Base-by-base conservation (phyloP, 768 basidiomycete species). In the Amanita rubescens region DNA sequence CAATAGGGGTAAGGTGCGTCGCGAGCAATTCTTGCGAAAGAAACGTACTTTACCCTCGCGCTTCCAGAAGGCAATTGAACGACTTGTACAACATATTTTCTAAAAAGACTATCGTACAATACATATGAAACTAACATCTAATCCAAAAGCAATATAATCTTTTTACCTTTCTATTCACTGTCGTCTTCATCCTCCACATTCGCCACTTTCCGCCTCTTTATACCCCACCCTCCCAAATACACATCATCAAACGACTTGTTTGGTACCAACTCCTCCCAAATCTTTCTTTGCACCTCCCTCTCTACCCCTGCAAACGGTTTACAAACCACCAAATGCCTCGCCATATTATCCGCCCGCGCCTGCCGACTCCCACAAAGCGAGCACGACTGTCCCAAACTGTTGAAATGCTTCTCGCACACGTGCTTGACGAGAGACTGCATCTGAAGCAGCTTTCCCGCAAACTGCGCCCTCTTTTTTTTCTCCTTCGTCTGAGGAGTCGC, bases 281-380 rank as follows among this genome's bases (percentile, higher is more conserved):
- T 19, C 15, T 22, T 6, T 14, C 17, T 25, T 34, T 53, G 52
- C 19, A 5, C 17, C 3, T 11, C 22, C 43, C 20, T 33, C 5
- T 17, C 32, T 5, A n/a, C 17, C 17, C 22, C 19, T 11, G 9
- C 9, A 39, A 45, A 53, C 43, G 20, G 15, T 14, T n/a, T 37
- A 32, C 52, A 53, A 25, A 27, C 19, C 11, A 24, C 19, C 43
- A 45, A 25, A 38, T 53, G 52, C 32, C 52, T 27, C 15, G 11
- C 6, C 24, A 53, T 53, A 46, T 53, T 53, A 35, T 46, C 52
- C n/a, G 24, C 22, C 33, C 52, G 19, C 14, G 52, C 52, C 33
- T 53, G 52, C 12, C 14, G 15, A 25, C 33, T 46, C 3, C 22
- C 33, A 22, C 52, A 53, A 14, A 53, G 32, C 43, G 42, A 12